Percentiles rank a stretch among this genome's conserved stretches.
Conservation (phyloP, 495 filamentous ascomycete species). For the Penicillium paradoxum region DNA sequence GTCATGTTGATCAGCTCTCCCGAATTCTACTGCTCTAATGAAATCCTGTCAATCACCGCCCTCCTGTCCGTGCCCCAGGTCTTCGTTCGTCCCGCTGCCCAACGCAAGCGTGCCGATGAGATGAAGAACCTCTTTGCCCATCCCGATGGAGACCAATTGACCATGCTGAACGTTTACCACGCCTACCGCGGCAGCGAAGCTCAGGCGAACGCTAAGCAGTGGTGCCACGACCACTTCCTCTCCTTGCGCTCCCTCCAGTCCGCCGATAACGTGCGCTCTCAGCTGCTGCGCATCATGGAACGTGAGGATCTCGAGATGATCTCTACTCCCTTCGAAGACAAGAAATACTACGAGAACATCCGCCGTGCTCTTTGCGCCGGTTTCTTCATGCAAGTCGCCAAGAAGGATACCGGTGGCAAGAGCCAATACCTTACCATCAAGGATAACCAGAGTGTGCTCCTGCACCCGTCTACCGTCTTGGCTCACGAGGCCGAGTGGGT, state of each 20-base stretch:
- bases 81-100: slow-evolving; percentile 79
- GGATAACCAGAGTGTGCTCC: slow-evolving; percentile 83
- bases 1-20: slow-evolving; percentile 98
- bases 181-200: slow-evolving; percentile 78
- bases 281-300: slow-evolving; percentile 96
- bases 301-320: slow-evolving; percentile 77
- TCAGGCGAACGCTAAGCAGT: slow-evolving; percentile 72
- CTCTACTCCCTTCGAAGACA: slow-evolving; percentile 85
- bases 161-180: slow-evolving; percentile 96
- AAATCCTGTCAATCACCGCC: slow-evolving; percentile 91
- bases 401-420: slow-evolving; percentile 73
- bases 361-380: slow-evolving; percentile 87
- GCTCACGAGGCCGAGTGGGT: slow-evolving; percentile 90
- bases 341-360: slow-evolving; percentile 97
- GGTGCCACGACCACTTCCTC: slow-evolving; percentile 99
- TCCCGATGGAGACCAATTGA: slow-evolving; percentile 89
- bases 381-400: slow-evolving; percentile 99
- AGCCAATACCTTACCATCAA: slow-evolving; percentile 85
- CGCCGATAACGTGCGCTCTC: slow-evolving; percentile 86
- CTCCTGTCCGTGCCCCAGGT: slow-evolving; percentile 93
- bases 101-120: slow-evolving; percentile 89
- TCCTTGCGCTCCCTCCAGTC: slow-evolving; percentile 81
- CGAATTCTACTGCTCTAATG: slow-evolving; percentile 98
- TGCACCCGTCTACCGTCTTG: slow-evolving; percentile 89
- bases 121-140: slow-evolving; percentile 96